Evolutionary conservation across 768 basidiomycete genomes (phyloP), one percentile per base, ranked within the genome.

Genomic region (Hysterangium stoloniferum): DNA sequence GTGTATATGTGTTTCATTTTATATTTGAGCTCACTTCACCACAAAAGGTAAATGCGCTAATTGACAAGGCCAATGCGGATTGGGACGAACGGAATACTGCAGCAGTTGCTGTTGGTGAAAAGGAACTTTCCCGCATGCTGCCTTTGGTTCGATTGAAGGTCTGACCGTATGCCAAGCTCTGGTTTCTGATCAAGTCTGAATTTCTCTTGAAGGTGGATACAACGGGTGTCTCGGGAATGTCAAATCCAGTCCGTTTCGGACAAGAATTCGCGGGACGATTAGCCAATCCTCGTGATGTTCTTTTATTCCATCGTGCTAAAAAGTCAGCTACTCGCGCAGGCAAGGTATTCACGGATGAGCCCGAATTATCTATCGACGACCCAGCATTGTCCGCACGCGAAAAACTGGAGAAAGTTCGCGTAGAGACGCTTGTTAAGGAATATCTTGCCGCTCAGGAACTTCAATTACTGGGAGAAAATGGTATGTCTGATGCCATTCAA

Each of bases 161-260:
- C 41, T n/a, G n/a, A n/a, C 46, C 50, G n/a, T n/a, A n/a, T n/a
- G n/a, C n/a, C n/a, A n/a, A n/a, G n/a, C n/a, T n/a, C n/a, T n/a
- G n/a, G 20, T 33, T n/a, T 20, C 17, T 28, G n/a, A 33, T 19
- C n/a, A 25, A 19, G 43, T 13, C 3, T 46, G 46, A 41, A 52
- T 55, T 29, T 46, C 38, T 29, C 56, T 45, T 52, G 34, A 55
- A 84, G 86, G 91, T 95, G 15, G 91, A 95, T 62, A 94, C 91
- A 0, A 89, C 94, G 0, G 88, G 86, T 36, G 86, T 92, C 6
- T 81, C 80, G 51, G 87, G 90, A 59, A 91, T 91, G 69, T 91
- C 87, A 48, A 99, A 99, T 64, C 94, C 95, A 20, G 85, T 95
- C 45, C 85, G 96, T 8, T 96, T 99, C 63, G 95, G 96, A 1